phyloP scores from a whole-genome alignment of 305 asterid genomes.

The Fraxinus floribunda region DNA sequence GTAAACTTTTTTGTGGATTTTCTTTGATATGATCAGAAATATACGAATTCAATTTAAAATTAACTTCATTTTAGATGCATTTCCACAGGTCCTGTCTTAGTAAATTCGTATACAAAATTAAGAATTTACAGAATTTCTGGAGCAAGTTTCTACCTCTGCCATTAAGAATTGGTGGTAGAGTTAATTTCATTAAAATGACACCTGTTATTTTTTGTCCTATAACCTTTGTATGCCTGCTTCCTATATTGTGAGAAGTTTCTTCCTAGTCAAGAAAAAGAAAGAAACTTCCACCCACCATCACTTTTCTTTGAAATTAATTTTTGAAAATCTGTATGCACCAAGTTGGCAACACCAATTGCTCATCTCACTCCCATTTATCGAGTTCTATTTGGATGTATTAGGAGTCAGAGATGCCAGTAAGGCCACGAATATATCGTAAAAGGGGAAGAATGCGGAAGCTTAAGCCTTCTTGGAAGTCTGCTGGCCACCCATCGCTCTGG shows the following conservation, averaged over 20 bases:
- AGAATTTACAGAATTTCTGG: neutral
- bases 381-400: slow-evolving; percentile 27
- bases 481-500: slow-evolving; percentile 98
- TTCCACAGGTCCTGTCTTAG: neutral
- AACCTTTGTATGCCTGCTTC: neutral
- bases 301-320: neutral
- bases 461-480: slow-evolving; percentile 90
- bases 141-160: neutral
- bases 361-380: slow-evolving; percentile 7
- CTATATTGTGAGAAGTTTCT: neutral
- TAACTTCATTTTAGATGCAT: neutral
- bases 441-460: slow-evolving; percentile 88
- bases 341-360: neutral
- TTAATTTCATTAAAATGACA: neutral
- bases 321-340: neutral
- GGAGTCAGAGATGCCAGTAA: slow-evolving; percentile 57
- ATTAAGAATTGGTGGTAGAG: neutral
- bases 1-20: neutral
- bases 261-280: slow-evolving; percentile 2
- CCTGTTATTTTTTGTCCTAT: neutral
- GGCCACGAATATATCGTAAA: slow-evolving; percentile 83
- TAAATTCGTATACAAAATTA: neutral
- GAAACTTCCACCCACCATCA: neutral
- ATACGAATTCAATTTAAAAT: neutral
- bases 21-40: neutral